Evolutionary conservation across 2,329 filamentous ascomycete genomes (phyloP).

Genomic region (Colletotrichum liaoningense): DNA sequence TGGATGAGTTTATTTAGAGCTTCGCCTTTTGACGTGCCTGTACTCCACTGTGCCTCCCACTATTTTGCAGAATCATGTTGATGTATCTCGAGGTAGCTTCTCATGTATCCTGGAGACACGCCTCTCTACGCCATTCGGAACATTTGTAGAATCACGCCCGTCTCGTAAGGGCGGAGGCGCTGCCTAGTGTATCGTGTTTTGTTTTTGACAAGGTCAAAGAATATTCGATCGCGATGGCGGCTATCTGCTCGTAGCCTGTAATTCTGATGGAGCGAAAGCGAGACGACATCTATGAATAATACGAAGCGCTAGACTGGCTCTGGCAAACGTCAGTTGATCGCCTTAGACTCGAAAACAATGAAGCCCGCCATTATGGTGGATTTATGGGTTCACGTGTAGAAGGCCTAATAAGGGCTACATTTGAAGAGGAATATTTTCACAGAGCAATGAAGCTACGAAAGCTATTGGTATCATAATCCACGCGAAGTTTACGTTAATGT

Average conservation of each 20-base stretch:
- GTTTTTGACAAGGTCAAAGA: background rate
- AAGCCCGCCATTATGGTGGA: too few species aligned
- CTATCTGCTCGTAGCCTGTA: background rate
- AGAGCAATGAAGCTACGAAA: too few species aligned
- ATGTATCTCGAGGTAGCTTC: background rate
- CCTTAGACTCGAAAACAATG: too few species aligned
- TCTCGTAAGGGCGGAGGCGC: background rate
- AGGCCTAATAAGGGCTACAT: too few species aligned
- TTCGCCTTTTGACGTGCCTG: background rate
- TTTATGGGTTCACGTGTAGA: too few species aligned
- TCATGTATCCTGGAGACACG: background rate
- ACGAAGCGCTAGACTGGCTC: too few species aligned
- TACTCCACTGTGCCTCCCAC: background rate
- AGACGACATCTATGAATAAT: too few species aligned
- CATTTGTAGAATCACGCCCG: background rate
- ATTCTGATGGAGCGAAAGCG: too few species aligned
- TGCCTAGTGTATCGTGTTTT: background rate
- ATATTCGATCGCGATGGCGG: background rate
- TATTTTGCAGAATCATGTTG: background rate
- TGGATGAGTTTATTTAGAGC: slow-evolving; percentile 9
- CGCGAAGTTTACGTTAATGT: too few species aligned
- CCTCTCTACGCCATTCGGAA: background rate
- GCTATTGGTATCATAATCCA: too few species aligned
- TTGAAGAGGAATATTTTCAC: too few species aligned
- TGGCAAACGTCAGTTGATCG: too few species aligned